Percentiles rank a stretch among this genome's conserved stretches.
Evolutionary conservation across 164 flowering plant species (phyloP).

Genomic region (Buxus sempervirens): DNA sequence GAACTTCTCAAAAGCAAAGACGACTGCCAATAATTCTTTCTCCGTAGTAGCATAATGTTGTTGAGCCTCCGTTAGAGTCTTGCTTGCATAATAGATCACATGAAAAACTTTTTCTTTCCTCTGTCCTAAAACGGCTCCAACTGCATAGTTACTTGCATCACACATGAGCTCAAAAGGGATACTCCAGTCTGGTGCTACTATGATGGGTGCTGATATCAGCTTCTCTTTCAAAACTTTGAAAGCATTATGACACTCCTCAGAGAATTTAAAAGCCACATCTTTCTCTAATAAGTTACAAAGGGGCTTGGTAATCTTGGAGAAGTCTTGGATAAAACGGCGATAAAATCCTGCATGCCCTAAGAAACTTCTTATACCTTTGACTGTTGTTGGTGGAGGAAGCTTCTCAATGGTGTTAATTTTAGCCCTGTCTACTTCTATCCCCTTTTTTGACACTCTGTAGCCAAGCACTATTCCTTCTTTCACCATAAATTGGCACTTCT

Average conservation of each 20-base stretch:
- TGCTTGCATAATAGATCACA: slow-evolving; percentile 8
- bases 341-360: slow-evolving; percentile 3
- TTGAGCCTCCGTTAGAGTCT: slow-evolving; percentile 10
- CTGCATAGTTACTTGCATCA: slow-evolving; percentile 8
- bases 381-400: neutral
- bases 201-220: neutral
- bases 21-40: slow-evolving; percentile 12
- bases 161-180: slow-evolving; percentile 8
- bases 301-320: neutral
- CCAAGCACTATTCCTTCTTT: neutral
- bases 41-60: slow-evolving; percentile 6
- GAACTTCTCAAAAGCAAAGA: slow-evolving; percentile 14
- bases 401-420: neutral
- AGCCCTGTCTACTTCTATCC: neutral
- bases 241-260: neutral
- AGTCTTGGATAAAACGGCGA: neutral
- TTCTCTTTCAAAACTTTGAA: neutral
- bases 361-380: neutral
- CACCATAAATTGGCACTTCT: slow-evolving; percentile 8
- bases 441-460: neutral
- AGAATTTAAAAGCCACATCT: neutral
- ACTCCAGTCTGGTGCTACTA: slow-evolving; percentile 6
- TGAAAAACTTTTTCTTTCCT: neutral
- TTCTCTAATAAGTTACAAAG: neutral
- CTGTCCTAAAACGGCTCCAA: slow-evolving; percentile 6